These are phyloP conservation scores for Crithidia expoeki DNA, from an alignment of 208 protist genomes.

Conservation along the genomic window DNA sequence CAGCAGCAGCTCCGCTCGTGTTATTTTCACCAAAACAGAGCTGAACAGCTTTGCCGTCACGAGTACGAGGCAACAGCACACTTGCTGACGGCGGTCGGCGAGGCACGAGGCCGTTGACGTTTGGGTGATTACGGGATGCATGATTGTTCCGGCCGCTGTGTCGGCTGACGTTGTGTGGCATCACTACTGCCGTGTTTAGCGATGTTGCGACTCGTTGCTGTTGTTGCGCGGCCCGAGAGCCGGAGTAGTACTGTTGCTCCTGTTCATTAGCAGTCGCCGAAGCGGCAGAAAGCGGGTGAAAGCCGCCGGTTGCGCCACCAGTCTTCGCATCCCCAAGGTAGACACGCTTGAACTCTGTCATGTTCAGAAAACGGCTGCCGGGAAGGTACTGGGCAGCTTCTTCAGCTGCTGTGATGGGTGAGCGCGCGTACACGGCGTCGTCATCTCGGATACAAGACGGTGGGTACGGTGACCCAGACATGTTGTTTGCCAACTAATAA, in stretches of 20 bases:
- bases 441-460: neutral
- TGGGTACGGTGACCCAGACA: neutral
- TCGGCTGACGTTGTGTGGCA: neutral
- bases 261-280: neutral
- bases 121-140: neutral
- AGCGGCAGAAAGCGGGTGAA: neutral
- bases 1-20: neutral
- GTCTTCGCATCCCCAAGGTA: conserved; percentile 49
- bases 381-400: conserved; percentile 8
- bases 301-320: neutral
- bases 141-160: neutral
- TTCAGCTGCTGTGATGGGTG: conserved; percentile 25
- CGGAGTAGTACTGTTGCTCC: no score
- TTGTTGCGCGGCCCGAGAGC: neutral
- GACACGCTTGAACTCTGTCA: conserved; percentile 48
- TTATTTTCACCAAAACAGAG: neutral
- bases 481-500: neutral
- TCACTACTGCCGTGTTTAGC: neutral
- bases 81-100: neutral
- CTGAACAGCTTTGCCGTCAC: neutral
- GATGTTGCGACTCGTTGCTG: no score
- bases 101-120: neutral
- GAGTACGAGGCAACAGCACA: neutral
- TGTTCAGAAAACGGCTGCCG: conserved; percentile 45
- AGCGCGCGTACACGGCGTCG: conserved; percentile 29